phyloP scores from a whole-genome alignment of 768 basidiomycete genomes.

The Trametes cingulata region DNA sequence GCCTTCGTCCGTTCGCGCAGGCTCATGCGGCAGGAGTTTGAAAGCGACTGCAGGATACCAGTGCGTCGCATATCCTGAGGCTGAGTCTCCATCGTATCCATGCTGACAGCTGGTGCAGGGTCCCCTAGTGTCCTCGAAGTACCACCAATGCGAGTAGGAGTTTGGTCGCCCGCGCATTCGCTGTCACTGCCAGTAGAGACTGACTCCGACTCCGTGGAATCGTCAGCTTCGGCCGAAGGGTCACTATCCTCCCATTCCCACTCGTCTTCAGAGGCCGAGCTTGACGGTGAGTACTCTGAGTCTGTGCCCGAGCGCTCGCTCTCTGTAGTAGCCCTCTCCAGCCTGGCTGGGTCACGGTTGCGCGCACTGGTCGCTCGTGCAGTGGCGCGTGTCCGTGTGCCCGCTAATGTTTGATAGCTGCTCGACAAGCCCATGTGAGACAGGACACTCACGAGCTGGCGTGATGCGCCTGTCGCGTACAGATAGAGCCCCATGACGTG shows the following conservation, averaged over 20 bases:
- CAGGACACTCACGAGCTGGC: slow-evolving; percentile 34
- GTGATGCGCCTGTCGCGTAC: slow-evolving; percentile 35
- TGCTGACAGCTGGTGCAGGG: too few species aligned
- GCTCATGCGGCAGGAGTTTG: too few species aligned
- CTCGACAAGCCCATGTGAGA: slow-evolving; percentile 32
- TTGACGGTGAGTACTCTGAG: too few species aligned
- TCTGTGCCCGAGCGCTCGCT: too few species aligned
- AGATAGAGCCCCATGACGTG: slow-evolving; percentile 34
- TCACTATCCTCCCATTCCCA: neutral
- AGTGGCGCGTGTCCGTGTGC: too few species aligned
- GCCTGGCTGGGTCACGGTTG: too few species aligned
- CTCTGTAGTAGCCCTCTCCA: too few species aligned
- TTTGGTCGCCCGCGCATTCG: neutral
- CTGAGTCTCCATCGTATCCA: too few species aligned
- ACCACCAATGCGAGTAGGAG: neutral
- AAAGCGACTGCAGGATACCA: too few species aligned
- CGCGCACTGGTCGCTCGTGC: too few species aligned
- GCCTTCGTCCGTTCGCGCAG: too few species aligned
- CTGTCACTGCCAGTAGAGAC: neutral
- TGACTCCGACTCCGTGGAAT: neutral
- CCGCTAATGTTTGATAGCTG: slow-evolving; percentile 33
- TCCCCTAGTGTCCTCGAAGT: neutral
- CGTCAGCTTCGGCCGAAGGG: neutral
- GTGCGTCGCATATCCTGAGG: too few species aligned
- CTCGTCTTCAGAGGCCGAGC: neutral